These are phyloP conservation scores for Hypoxylon sp. DNA, from an alignment of 2,329 filamentous ascomycete genomes.

Conservation along the genomic window DNA sequence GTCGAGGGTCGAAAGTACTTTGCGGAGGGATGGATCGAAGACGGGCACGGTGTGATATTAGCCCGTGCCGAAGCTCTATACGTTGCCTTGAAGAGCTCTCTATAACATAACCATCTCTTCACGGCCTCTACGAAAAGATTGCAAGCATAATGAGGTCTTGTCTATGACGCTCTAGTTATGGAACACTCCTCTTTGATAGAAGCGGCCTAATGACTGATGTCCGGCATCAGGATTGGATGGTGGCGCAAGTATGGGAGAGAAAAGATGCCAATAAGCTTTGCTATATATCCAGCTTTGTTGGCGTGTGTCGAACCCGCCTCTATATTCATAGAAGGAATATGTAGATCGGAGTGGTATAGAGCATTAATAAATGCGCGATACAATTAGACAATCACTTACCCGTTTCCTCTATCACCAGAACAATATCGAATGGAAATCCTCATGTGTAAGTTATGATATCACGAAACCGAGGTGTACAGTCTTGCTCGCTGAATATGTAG, in stretches of 20 bases:
- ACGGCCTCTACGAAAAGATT: not conserved
- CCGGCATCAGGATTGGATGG: not conserved
- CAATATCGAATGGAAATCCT: not conserved
- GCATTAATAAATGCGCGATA: not conserved
- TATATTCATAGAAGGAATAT: not conserved
- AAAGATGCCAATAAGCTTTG: not conserved
- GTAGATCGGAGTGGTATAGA: not conserved
- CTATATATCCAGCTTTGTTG: not conserved
- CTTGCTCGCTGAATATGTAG: too few species aligned
- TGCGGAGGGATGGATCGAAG: constrained; percentile 64
- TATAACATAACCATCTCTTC: constrained; percentile 11
- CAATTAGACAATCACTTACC: not conserved
- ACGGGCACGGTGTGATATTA: constrained; percentile 63
- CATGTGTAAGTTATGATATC: not conserved
- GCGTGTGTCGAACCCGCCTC: not conserved
- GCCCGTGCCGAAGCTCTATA: constrained; percentile 70
- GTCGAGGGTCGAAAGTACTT: constrained; percentile 69
- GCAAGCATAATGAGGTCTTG: not conserved
- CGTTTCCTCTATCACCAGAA: not conserved
- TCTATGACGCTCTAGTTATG: not conserved
- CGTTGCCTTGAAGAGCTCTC: constrained; percentile 49
- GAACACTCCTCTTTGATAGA: not conserved
- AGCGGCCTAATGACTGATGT: not conserved
- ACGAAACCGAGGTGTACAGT: not conserved
- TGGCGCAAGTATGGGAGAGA: not conserved